These are phyloP conservation scores for Malbranchea cinnamomea DNA, from an alignment of 2,329 filamentous ascomycete genomes.

Conservation along the genomic window DNA sequence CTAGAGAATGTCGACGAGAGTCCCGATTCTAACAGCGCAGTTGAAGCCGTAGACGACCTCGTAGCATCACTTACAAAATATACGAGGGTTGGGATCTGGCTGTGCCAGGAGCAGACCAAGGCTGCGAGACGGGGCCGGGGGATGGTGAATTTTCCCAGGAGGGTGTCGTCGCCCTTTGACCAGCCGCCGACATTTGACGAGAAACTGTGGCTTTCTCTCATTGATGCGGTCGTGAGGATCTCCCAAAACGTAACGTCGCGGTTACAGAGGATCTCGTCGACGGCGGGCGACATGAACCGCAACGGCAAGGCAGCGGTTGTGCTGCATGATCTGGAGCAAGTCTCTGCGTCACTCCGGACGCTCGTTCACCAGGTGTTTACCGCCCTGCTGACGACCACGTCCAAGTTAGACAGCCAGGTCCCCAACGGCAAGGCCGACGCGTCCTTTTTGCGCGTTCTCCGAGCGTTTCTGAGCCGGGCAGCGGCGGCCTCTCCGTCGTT, in stretches of 20 bases:
- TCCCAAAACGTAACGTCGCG: conserved; percentile 42
- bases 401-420: conserved; percentile 24
- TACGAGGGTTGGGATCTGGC: conserved; percentile 82
- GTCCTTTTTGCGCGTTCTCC: conserved; percentile 76
- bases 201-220: conserved; percentile 49
- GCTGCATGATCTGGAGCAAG: conserved; percentile 22
- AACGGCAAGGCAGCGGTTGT: background rate
- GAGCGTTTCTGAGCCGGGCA: conserved; percentile 74
- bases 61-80: conserved; percentile 75
- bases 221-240: conserved; percentile 47
- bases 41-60: conserved; percentile 56
- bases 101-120: conserved; percentile 76
- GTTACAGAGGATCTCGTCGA: too few relatives aligned
- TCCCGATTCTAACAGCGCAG: conserved; percentile 41
- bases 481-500: conserved; percentile 70
- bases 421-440: conserved; percentile 37
- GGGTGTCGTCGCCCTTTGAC: conserved; percentile 33
- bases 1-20: conserved; percentile 46
- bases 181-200: conserved; percentile 46
- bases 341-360: conserved; percentile 54
- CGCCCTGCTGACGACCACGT: conserved; percentile 54
- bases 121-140: conserved; percentile 27
- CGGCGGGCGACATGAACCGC: conserved; percentile 2
- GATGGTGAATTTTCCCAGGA: conserved; percentile 20
- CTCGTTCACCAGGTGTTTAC: conserved; percentile 87